Evolutionary conservation across 352 stramenopile genomes (phyloP), one percentile per base, ranked within the genome.

Genomic region (Thalassiosira livingstoniorum): DNA sequence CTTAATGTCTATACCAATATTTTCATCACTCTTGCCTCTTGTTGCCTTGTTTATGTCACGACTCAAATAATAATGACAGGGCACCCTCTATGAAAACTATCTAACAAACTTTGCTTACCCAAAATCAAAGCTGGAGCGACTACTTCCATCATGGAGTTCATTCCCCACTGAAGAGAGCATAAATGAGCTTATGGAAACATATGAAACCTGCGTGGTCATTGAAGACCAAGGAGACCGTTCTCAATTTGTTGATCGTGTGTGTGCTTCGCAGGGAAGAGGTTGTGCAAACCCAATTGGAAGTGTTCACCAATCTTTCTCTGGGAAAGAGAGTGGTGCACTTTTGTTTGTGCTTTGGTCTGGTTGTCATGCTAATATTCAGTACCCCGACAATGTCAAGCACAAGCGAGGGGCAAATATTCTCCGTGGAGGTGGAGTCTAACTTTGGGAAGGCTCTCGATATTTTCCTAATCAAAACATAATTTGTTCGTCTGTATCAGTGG

Each of bases 171-270:
- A 64, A 3, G 27, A 35, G 25, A 53, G 29, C 0, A 57, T 74
- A 2, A 74, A 74, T 2, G 47, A 64, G 27, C 57, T 74, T n/a
- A 74, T 74, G 65, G 32, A 74, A 29, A 27, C 21, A 5, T 74
- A 64, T 64, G 65, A 74, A 31, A 55, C 57, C 27, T 74, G 65
- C 21, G 64, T 74, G 65, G 65, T 74, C 18, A 74, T 74, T 54
- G 47, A 74, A 7, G 65, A 74, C 39, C 13, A 64, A 64, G 65
- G 55, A 15, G 35, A 37, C 39, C 47, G 34, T 2, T 74, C 65
- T 64, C 45, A 25, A 21, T 74, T 74, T 54, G 65, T 74, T 3
- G 51, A 74, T 21, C 37, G 47, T 25, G 18, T 64, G 23, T 74
- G 25, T 37, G 55, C 65, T 10, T 39, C 29, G 11, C 45, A 57